Conservation (phyloP, 495 filamentous ascomycete genomes). For the Penicillium desertorum region DNA sequence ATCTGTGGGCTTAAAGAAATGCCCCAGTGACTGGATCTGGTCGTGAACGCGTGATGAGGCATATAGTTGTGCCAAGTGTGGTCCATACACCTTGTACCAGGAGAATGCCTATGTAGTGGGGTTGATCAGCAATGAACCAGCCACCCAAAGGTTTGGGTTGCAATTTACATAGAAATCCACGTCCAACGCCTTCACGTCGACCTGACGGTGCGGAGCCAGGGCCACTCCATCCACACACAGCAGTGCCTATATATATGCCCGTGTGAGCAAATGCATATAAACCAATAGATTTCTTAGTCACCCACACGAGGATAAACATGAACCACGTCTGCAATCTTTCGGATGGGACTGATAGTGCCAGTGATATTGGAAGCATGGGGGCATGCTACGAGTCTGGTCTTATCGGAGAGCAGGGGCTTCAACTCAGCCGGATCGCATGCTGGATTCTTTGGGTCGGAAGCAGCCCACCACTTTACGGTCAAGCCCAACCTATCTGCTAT, state of each 20-base stretch:
- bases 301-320: slow-evolving; percentile 42
- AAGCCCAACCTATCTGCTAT: slow-evolving; percentile 59
- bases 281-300: background rate
- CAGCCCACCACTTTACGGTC: slow-evolving; percentile 64
- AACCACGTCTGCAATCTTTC: slow-evolving; percentile 47
- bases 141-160: slow-evolving; percentile 50
- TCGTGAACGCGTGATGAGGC: slow-evolving; percentile 47
- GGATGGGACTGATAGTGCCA: slow-evolving; percentile 65
- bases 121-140: background rate
- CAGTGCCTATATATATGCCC: slow-evolving; percentile 33
- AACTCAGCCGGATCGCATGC: slow-evolving; percentile 54
- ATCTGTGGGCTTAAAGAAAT: slow-evolving; percentile 63
- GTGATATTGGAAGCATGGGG: slow-evolving; percentile 71
- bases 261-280: slow-evolving; percentile 35
- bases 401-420: slow-evolving; percentile 51
- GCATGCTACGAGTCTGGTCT: slow-evolving; percentile 64
- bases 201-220: slow-evolving; percentile 64
- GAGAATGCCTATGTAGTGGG: slow-evolving; percentile 46
- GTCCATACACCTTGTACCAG: slow-evolving; percentile 77
- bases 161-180: slow-evolving; percentile 66
- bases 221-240: slow-evolving; percentile 63
- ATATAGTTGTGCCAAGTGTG: slow-evolving; percentile 68
- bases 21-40: slow-evolving; percentile 54
- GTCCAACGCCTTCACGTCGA: slow-evolving; percentile 64
- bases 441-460: slow-evolving; percentile 46